Base-by-base conservation (phyloP, 164 flowering plant genomes). In the Protea cynaroides region DNA sequence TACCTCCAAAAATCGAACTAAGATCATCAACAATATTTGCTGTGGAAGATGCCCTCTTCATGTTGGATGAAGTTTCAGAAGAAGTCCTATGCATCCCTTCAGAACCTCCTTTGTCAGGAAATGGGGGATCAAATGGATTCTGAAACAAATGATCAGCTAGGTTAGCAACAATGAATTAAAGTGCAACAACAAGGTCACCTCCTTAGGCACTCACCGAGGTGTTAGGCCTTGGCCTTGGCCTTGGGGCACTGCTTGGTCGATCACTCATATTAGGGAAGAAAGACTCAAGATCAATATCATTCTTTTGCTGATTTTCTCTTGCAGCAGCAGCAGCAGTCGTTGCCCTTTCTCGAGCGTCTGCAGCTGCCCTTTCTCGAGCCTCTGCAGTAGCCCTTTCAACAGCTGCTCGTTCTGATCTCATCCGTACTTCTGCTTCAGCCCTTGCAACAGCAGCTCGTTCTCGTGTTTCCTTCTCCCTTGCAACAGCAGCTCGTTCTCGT, bases 1-100 rank as follows among this genome's bases (percentile, higher is more conserved):
- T 83, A 89, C 99, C 96, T 82, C 95, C 96, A 79, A 94, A 91
- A 64, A 89, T 82, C 21, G 95, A 83, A 77, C 82, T 66, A 43
- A 92, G 83, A 71, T 91, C 97, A 77, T 94, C 97, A 61, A 81
- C 89, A 64, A 91, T 75, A 76, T 83, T 94, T 36, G 94, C 72
- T 9, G 92, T 58, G 8, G 99, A 92, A 72, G 89, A 82, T 68
- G 87, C 84, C 63, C 91, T 94, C 74, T 75, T 81, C 70, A 86
- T 84, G 74, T 60, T 84, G 60, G 96, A 67, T 23, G 93, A 53
- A 50, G 79, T 37, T 63, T 75, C 82, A 68, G 77, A 58, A 63
- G 90, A 69, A 61, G 88, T 70, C 75, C 80, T 81, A 65, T 76
- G 75, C 49, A 82, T 65, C 19, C 63, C 80, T 53, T 86, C 88